Evolutionary conservation across 208 protist genomes (phyloP).

Genomic region (Crithidia acanthocephali): DNA sequence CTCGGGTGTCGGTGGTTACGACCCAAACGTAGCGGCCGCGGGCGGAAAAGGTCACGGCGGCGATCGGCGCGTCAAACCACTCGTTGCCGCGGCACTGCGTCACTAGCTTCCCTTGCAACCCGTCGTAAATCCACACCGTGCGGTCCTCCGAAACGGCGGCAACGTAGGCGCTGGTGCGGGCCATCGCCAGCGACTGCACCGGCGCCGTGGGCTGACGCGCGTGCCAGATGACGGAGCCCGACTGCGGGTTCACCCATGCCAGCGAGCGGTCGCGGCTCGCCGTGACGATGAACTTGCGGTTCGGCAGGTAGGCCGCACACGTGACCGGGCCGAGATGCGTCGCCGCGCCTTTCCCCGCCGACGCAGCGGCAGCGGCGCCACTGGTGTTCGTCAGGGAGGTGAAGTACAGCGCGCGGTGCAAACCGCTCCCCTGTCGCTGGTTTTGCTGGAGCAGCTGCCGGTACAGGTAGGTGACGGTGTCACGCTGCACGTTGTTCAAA

Average conservation of each 20-base stretch:
- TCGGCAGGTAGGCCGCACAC: constrained; percentile 42
- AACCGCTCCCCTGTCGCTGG: not conserved
- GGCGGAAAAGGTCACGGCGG: constrained; percentile 57
- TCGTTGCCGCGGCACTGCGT: constrained; percentile 52
- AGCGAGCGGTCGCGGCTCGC: constrained; percentile 67
- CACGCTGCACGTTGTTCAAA: constrained; percentile 29
- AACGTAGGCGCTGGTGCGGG: constrained; percentile 72
- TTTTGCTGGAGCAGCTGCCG: constrained; percentile 21
- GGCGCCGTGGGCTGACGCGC: constrained; percentile 40
- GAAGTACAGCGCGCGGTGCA: constrained; percentile 16
- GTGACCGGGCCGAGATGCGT: constrained; percentile 58
- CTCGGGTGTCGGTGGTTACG: constrained; percentile 57
- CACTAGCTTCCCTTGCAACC: constrained; percentile 59
- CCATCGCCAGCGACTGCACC: constrained; percentile 26
- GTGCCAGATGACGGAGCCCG: constrained; percentile 40
- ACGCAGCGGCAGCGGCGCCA: not conserved
- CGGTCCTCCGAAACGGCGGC: constrained; percentile 68
- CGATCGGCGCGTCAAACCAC: constrained; percentile 59
- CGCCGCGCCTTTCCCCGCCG: constrained; percentile 9
- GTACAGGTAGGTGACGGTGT: constrained; percentile 35
- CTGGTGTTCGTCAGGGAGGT: not conserved
- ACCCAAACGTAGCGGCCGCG: constrained; percentile 80
- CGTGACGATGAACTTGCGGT: constrained; percentile 52
- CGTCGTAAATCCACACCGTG: constrained; percentile 75
- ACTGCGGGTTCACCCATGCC: constrained; percentile 46